Evolutionary conservation across 768 basidiomycete genomes (phyloP).

Genomic region (Sutorius australiensis): DNA sequence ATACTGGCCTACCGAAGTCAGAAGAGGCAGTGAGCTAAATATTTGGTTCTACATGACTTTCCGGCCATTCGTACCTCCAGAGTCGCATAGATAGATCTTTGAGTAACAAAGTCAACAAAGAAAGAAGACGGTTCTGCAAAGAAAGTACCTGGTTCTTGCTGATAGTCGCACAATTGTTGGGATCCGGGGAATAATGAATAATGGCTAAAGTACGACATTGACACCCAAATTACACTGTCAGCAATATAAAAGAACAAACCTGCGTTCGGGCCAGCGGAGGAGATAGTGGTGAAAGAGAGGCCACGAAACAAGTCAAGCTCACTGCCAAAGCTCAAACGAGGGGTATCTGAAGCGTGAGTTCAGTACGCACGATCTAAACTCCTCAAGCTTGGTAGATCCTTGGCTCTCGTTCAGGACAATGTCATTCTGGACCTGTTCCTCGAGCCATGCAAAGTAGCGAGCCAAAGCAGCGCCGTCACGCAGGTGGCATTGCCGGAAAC

Average conservation of each 20-base stretch:
- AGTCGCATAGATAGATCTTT: conserved; percentile 77
- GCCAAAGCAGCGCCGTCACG: conserved; percentile 86
- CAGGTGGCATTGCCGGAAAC: conserved; percentile 85
- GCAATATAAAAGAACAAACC: conserved; percentile 43
- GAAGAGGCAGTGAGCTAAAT: neutral
- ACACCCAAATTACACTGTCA: neutral
- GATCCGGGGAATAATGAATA: conserved; percentile 88
- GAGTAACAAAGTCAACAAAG: conserved; percentile 37
- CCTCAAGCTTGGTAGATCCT: conserved; percentile 74
- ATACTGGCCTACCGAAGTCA: conserved; percentile 58
- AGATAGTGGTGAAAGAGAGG: conserved; percentile 89
- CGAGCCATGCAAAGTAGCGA: conserved; percentile 93
- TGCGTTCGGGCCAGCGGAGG: conserved; percentile 87
- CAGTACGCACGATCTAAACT: conserved; percentile 70
- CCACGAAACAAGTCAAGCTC: conserved; percentile 80
- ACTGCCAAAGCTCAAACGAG: conserved; percentile 35
- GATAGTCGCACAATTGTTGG: conserved; percentile 67
- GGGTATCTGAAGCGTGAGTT: neutral
- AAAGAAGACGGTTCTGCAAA: neutral
- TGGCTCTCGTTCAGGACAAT: conserved; percentile 70
- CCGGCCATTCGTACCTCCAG: conserved; percentile 54
- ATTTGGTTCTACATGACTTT: neutral
- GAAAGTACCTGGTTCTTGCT: conserved; percentile 61
- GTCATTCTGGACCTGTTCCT: conserved; percentile 69
- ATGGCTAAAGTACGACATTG: conserved; percentile 51